A percentile compares a stretch with the other conserved stretches of the same genome.
phyloP scores from a whole-genome alignment of 2,329 filamentous ascomycete genomes.

The Stagonosporopsis tanaceti region DNA sequence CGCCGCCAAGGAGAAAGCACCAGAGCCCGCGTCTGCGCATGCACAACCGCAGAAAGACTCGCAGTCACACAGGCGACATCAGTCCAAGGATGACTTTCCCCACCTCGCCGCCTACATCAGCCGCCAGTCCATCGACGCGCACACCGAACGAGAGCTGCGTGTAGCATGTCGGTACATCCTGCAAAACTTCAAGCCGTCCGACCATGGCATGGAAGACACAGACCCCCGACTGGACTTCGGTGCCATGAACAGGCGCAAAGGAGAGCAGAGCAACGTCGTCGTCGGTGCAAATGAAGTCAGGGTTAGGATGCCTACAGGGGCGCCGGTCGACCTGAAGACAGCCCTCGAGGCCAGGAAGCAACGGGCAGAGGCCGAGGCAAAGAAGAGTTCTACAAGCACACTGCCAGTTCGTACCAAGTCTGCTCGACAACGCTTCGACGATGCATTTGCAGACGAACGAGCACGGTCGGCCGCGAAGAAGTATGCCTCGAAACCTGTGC shows the following conservation, averaged over 20 bases:
- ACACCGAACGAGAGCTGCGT: constrained; percentile 56
- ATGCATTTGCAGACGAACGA: constrained; percentile 29
- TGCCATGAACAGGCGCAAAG: constrained; percentile 29
- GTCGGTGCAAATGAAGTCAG: constrained; percentile 28
- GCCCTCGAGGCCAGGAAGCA: constrained; percentile 34
- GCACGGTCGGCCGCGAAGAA: constrained; percentile 34
- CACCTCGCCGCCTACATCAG: constrained; percentile 54
- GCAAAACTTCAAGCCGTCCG: constrained; percentile 51
- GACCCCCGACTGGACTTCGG: constrained; percentile 50
- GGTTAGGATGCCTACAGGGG: constrained; percentile 41
- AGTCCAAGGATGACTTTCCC: constrained; percentile 43
- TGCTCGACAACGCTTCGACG: constrained; percentile 42
- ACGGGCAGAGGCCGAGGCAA: constrained; percentile 33
- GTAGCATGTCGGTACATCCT: constrained; percentile 56
- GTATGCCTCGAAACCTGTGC: constrained; percentile 24
- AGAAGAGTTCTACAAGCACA: constrained; percentile 28
- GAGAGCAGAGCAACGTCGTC: constrained; percentile 27
- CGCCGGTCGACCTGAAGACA: constrained; percentile 39
- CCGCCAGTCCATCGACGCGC: constrained; percentile 53
- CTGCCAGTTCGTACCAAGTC: constrained; percentile 43
- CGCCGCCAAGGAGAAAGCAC: constrained; percentile 38
- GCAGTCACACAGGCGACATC: constrained; percentile 32
- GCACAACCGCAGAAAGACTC: constrained; percentile 10
- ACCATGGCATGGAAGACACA: constrained; percentile 46
- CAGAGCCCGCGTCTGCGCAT: constrained; percentile 34